These are phyloP conservation scores for Cladosporium phlei DNA, from an alignment of 2,329 filamentous ascomycete species.

Conservation along the genomic window DNA sequence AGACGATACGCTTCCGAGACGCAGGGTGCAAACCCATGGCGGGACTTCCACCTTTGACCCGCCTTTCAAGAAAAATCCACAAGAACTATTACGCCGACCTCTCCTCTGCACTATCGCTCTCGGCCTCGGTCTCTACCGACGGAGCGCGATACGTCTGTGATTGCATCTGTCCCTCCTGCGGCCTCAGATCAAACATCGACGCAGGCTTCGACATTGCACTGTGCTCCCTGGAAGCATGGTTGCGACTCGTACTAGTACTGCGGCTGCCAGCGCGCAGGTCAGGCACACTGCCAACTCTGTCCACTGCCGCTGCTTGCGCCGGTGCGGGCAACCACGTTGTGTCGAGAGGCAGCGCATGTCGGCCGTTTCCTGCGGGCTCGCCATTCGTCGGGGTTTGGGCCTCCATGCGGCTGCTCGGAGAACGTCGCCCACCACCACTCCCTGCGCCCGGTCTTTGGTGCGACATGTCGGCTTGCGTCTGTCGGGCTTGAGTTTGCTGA, in stretches of 20 bases:
- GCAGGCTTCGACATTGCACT: conserved; percentile 11
- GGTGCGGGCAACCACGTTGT: conserved; percentile 6
- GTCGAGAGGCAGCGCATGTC: conserved; percentile 13
- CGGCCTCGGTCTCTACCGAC: conserved; percentile 13
- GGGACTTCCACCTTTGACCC: not conserved
- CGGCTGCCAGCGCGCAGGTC: conserved; percentile 12
- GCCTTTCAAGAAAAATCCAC: too few species aligned
- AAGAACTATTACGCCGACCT: too few species aligned
- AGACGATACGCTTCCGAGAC: too few species aligned
- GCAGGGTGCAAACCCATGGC: too few species aligned
- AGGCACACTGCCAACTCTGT: conserved; percentile 10
- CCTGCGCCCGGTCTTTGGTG: too few species aligned
- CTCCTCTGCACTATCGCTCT: conserved; percentile 12
- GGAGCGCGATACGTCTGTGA: conserved; percentile 8
- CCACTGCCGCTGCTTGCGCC: conserved; percentile 3
- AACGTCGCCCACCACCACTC: too few species aligned
- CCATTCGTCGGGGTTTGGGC: conserved; percentile 7
- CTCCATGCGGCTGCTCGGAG: not conserved
- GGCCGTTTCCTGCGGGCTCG: conserved; percentile 6
- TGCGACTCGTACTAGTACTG: not conserved
- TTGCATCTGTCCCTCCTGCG: too few species aligned
- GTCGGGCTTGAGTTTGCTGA: too few species aligned
- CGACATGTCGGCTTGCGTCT: too few species aligned
- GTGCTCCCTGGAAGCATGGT: not conserved
- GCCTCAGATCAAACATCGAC: conserved; percentile 11